phyloP scores from a whole-genome alignment of 2,329 filamentous ascomycete genomes.

The Colletotrichum noveboracense region DNA sequence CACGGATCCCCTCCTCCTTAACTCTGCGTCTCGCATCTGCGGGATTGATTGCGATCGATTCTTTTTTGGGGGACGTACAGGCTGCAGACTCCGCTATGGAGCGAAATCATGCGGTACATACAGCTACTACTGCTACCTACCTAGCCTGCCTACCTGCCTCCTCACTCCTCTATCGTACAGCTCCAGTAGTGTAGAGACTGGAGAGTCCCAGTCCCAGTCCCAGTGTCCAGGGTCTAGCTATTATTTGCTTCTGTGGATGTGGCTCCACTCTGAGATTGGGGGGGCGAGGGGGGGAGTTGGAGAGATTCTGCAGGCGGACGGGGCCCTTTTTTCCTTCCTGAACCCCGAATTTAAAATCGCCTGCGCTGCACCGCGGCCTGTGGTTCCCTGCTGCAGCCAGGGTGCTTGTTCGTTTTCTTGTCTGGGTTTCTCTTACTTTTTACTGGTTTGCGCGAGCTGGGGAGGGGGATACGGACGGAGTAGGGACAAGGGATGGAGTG shows the following conservation, averaged over 20 bases:
- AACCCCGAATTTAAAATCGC: background rate
- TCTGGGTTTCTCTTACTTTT: background rate
- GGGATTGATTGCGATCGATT: background rate
- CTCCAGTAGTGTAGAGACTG: background rate
- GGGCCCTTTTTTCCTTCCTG: background rate
- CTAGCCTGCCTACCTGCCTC: background rate
- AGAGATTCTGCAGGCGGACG: constrained; percentile 7
- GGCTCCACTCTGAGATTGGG: background rate
- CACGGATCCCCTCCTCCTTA: background rate
- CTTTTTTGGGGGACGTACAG: background rate
- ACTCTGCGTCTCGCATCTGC: background rate
- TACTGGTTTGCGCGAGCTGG: background rate
- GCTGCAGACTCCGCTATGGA: background rate
- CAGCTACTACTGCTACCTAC: background rate
- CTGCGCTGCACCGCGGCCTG: background rate
- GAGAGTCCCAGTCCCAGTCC: background rate
- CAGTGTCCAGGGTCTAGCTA: background rate
- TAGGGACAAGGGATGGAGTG: background rate
- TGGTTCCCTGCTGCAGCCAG: background rate
- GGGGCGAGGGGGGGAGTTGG: background rate
- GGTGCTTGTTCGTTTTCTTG: background rate
- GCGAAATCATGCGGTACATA: background rate
- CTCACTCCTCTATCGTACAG: background rate
- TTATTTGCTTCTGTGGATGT: background rate
- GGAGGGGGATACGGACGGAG: background rate